Percentiles rank a stretch among this genome's conserved stretches.
Conservation (phyloP, 2,329 filamentous ascomycete genomes). For the Ophiostoma perfectum region DNA sequence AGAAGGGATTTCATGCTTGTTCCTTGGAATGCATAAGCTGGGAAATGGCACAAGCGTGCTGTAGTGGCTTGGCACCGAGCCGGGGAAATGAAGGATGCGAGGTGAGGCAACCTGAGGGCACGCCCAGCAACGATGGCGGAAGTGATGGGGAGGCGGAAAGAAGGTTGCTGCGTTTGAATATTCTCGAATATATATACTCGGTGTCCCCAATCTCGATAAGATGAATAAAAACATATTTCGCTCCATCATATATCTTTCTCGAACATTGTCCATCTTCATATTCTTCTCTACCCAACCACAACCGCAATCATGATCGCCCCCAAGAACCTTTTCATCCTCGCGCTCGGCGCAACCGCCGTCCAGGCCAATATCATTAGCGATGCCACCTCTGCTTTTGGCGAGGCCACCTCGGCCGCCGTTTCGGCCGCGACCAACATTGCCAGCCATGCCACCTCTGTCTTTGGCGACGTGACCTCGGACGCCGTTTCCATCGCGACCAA, state of each 20-base stretch:
- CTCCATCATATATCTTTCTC: background rate
- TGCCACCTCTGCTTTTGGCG: background rate
- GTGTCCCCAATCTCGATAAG: background rate
- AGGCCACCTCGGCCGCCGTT: background rate
- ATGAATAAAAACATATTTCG: background rate
- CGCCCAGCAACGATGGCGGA: background rate
- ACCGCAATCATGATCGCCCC: background rate
- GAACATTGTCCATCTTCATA: background rate
- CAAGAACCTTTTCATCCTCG: constrained; percentile 4
- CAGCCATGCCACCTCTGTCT: background rate
- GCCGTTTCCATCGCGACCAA: background rate
- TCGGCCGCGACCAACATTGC: background rate
- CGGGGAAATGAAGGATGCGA: background rate
- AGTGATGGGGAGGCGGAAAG: no score
- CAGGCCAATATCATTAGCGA: constrained; percentile 6
- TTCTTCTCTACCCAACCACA: background rate
- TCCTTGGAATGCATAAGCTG: background rate
- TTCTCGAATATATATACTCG: background rate
- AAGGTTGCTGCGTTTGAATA: no score
- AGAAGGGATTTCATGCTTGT: background rate
- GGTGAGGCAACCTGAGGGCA: background rate
- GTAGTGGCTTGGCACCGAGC: background rate
- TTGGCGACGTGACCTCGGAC: constrained; percentile 1
- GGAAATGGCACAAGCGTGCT: background rate
- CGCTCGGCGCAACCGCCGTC: background rate